Base-by-base conservation (phyloP, 1,284 basidiomycete species). In the Boletus semigastroideus region DNA sequence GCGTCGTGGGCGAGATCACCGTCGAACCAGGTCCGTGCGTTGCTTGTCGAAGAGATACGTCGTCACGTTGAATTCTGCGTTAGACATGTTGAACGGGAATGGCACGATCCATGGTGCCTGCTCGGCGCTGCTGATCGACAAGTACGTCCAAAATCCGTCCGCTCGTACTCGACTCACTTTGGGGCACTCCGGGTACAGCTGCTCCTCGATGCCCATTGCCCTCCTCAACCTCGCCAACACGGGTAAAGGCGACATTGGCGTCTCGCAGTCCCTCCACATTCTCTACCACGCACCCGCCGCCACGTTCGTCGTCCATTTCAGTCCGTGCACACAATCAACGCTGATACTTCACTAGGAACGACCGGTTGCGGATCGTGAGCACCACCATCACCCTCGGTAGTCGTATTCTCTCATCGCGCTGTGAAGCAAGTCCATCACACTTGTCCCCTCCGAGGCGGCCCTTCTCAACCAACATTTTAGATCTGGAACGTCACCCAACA, bases 81-180 rank as follows among this genome's bases (percentile, higher is more conserved):
- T 22, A 50, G 48, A 79, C 48, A 82, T 82, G 80, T 63, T 77
- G 46, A 78, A 75, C 51, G 60, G 55, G 22, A 51, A 56, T 6
- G 74, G 77, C 1, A 62, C 60, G 17, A 51, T 82, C 47, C 74
- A 79, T 48, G 76, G 79, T 16, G 79, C 72, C 4, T 80, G 78
- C 51, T 61, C 70, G 6, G 70, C 74, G 1, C 70, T 74, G 49
- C 54, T 82, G 40, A 70, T 82, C 50, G 78, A 80, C 60, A 70
- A 73, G 78, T 78, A 22, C 22, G 22, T 22, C 5, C 22, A 5
- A 22, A 22, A 11, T 14, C 14, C 3, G 11, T 5, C 16, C 31
- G 5, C 31, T 33, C 31, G 31, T 33, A 9, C 6, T 25, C 31
- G 14, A 5, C 36, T n/a, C 37, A 20, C 37, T 10, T 16, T 11